A percentile compares a stretch with the other conserved stretches of the same genome.
Evolutionary conservation across 768 basidiomycete species (phyloP).

Genomic region (Trametes gibbosa): DNA sequence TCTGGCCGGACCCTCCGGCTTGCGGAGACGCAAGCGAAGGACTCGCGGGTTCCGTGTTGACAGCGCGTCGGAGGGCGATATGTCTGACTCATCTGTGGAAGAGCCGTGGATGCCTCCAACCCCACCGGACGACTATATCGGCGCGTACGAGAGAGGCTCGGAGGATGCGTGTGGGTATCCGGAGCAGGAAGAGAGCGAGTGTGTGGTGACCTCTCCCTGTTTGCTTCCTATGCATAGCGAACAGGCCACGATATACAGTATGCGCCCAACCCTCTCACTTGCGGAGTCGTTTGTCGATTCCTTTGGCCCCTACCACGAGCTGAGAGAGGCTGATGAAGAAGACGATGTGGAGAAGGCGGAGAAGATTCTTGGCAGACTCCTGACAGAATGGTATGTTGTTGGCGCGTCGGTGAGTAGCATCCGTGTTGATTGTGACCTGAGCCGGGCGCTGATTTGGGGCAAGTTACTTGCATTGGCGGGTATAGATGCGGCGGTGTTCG

Average conservation of each 20-base stretch:
- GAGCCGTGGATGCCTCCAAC: conserved; percentile 10
- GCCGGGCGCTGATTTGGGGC: background rate
- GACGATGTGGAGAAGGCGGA: conserved; percentile 44
- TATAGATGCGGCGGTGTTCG: conserved; percentile 58
- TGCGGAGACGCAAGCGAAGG: conserved; percentile 27
- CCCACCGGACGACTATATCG: conserved; percentile 15
- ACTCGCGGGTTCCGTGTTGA: conserved; percentile 40
- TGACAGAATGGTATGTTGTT: conserved; percentile 63
- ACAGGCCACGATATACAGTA: conserved; percentile 22
- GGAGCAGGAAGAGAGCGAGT: background rate
- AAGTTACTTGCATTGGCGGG: conserved; percentile 62
- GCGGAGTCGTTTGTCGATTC: conserved; percentile 34
- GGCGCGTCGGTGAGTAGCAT: conserved; percentile 54
- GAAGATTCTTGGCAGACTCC: conserved; percentile 43
- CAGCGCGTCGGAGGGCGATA: conserved; percentile 39
- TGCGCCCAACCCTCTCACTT: conserved; percentile 23
- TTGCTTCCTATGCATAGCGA: conserved; percentile 19
- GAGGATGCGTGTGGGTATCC: background rate
- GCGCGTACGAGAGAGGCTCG: conserved; percentile 1
- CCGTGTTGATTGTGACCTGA: background rate
- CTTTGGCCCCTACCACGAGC: conserved; percentile 57
- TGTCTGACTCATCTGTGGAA: conserved; percentile 25
- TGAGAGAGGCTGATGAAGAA: conserved; percentile 45
- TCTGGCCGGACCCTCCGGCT: conserved; percentile 7
- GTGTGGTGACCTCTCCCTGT: background rate